phyloP scores from a whole-genome alignment of 176 grass and related monocot species.

The Oryza brachyantha region DNA sequence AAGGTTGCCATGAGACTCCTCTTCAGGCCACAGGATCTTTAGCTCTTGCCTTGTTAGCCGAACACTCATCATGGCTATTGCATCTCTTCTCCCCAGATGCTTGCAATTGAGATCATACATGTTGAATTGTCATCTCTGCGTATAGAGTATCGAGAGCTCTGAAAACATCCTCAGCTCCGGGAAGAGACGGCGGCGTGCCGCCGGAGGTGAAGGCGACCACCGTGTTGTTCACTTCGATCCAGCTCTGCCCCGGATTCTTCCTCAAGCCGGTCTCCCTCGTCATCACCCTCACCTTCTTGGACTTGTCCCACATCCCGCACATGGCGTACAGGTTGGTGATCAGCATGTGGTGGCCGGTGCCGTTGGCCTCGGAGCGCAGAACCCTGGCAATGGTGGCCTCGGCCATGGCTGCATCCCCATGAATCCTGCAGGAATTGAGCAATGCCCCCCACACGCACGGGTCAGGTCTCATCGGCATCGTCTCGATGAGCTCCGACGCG shows the following conservation, averaged over 20 bases:
- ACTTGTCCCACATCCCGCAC: slow-evolving; percentile 56
- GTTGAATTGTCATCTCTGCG: slow-evolving; percentile 10
- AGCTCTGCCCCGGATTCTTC: slow-evolving; percentile 69
- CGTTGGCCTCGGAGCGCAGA: slow-evolving; percentile 17
- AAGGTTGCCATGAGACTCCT: slow-evolving; percentile 43
- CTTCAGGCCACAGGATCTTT: slow-evolving; percentile 21
- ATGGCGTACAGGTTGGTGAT: slow-evolving; percentile 58
- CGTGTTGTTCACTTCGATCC: slow-evolving; percentile 50
- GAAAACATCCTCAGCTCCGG: slow-evolving; percentile 22
- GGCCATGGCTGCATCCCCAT: slow-evolving; percentile 29
- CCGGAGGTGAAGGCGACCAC: slow-evolving; percentile 36
- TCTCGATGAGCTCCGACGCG: slow-evolving; percentile 27
- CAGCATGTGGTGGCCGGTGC: slow-evolving; percentile 50
- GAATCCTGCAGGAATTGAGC: slow-evolving; percentile 60
- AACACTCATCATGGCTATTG: background rate
- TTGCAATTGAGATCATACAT: background rate
- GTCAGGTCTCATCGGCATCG: slow-evolving; percentile 49
- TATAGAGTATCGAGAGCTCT: slow-evolving; percentile 31
- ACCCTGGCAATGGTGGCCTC: slow-evolving; percentile 35
- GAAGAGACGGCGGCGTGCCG: background rate
- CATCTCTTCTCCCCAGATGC: background rate
- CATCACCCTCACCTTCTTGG: slow-evolving; percentile 56
- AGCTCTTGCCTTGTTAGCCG: background rate
- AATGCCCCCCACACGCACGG: slow-evolving; percentile 56
- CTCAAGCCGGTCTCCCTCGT: slow-evolving; percentile 48